Evolutionary conservation across 2,329 filamentous ascomycete species (phyloP).

Genomic region (Metarhizium rileyi): DNA sequence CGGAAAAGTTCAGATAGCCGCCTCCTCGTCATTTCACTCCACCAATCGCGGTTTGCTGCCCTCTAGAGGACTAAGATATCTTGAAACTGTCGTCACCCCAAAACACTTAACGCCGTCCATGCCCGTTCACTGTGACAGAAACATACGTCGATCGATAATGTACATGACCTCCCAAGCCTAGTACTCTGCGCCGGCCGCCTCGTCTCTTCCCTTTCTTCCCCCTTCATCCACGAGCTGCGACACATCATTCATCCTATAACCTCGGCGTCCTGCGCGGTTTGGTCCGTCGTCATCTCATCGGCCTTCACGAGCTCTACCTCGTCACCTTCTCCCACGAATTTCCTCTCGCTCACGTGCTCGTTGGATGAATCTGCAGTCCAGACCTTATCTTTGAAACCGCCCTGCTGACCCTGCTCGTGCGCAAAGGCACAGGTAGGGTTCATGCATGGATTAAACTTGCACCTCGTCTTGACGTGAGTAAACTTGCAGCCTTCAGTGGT

Average conservation of each 20-base stretch:
- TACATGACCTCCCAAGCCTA: conserved; percentile 8
- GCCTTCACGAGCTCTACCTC: conserved; percentile 67
- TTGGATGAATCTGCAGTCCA: conserved; percentile 59
- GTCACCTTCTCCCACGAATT: conserved; percentile 65
- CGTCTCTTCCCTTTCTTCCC: not conserved
- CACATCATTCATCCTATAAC: conserved; percentile 19
- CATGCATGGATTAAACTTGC: conserved; percentile 84
- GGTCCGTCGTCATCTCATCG: conserved; percentile 31
- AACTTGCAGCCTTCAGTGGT: conserved; percentile 76
- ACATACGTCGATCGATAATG: conserved; percentile 10
- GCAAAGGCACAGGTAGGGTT: conserved; percentile 84
- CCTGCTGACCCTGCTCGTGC: conserved; percentile 84
- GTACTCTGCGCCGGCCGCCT: not conserved
- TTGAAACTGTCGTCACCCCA: not conserved
- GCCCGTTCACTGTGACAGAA: conserved; percentile 12
- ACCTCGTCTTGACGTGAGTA: conserved; percentile 73
- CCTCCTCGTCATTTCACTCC: not conserved
- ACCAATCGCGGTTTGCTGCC: not conserved
- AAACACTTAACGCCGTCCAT: conserved; percentile 9
- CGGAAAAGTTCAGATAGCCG: not conserved
- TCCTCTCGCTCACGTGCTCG: conserved; percentile 76
- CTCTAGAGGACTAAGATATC: not conserved
- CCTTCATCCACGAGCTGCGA: not conserved
- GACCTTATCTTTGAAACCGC: conserved; percentile 77
- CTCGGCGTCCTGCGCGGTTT: conserved; percentile 27